phyloP scores from a whole-genome alignment of 1,139 yeast genomes.

The Pichia sp. region DNA sequence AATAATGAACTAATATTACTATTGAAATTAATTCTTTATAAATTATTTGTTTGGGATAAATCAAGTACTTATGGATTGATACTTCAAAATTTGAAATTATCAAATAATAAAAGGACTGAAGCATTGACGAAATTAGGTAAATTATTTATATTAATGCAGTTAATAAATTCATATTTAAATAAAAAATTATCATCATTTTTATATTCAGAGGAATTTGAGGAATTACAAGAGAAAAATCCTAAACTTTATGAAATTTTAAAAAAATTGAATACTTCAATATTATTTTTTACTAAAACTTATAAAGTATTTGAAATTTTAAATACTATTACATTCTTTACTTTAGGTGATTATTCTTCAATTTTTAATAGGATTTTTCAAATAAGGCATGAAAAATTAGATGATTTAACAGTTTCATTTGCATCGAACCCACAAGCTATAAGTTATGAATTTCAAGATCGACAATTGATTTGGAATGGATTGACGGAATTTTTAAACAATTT shows the following conservation, averaged over 20 bases:
- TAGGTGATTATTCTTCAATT: slow-evolving; percentile 62
- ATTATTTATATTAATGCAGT: slow-evolving; percentile 2
- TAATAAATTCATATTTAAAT: slow-evolving; percentile 51
- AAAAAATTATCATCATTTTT: slow-evolving; percentile 45
- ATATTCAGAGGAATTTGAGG: slow-evolving; percentile 32
- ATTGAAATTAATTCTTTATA: slow-evolving; percentile 54
- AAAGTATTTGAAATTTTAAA: slow-evolving; percentile 38
- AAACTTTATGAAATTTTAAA: not conserved
- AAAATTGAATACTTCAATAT: slow-evolving; percentile 33
- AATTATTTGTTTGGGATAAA: slow-evolving; percentile 65
- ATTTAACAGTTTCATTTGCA: slow-evolving; percentile 42
- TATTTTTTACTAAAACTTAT: slow-evolving; percentile 40
- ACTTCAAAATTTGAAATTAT: slow-evolving; percentile 56
- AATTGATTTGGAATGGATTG: slow-evolving; percentile 83
- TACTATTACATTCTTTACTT: slow-evolving; percentile 46
- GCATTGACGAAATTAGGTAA: slow-evolving; percentile 2
- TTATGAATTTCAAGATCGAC: slow-evolving; percentile 83
- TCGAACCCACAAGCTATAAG: slow-evolving; percentile 61
- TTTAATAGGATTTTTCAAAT: slow-evolving; percentile 54
- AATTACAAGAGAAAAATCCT: slow-evolving; percentile 3
- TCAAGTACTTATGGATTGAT: slow-evolving; percentile 72
- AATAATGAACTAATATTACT: slow-evolving; percentile 52
- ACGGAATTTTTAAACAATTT: slow-evolving; percentile 61
- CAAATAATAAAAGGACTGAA: slow-evolving; percentile 20
- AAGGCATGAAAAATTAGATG: slow-evolving; percentile 40